These are phyloP conservation scores for Cryptomeria japonica DNA, from an alignment of 75 land plant genomes.

Conservation along the genomic window DNA sequence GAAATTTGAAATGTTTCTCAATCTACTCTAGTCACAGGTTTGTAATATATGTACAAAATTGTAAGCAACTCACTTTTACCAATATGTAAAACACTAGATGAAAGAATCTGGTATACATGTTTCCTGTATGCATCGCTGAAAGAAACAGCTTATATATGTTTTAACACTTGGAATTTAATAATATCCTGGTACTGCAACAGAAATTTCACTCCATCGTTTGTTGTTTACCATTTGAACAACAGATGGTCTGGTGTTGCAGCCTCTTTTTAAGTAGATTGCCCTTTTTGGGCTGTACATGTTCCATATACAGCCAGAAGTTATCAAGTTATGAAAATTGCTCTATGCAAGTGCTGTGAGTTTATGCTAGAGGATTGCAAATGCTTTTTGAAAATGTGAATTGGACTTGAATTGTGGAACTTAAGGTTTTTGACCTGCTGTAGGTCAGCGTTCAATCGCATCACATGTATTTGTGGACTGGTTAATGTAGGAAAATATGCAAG, in stretches of 20 bases:
- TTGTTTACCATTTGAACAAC: neutral
- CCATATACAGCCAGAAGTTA: neutral
- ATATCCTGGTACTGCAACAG: neutral
- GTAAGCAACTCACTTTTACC: neutral
- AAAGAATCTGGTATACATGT: neutral
- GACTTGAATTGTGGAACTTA: neutral
- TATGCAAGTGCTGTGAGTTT: neutral
- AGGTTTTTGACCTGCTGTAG: neutral
- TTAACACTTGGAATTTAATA: neutral
- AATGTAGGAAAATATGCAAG: neutral
- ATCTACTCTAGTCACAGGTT: neutral
- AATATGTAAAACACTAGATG: neutral
- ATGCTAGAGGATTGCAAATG: neutral
- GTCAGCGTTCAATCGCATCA: neutral
- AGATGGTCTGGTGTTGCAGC: neutral
- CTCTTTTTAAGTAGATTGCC: neutral
- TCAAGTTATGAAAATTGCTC: neutral
- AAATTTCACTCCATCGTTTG: neutral
- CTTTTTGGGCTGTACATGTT: neutral
- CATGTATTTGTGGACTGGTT: neutral
- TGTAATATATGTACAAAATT: slow-evolving; percentile 5
- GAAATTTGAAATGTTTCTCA: neutral
- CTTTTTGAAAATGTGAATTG: neutral
- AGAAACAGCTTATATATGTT: neutral
- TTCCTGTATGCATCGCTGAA: neutral